These are phyloP conservation scores for Penicillium samsonianum DNA, from an alignment of 495 filamentous ascomycete genomes.

Conservation along the genomic window DNA sequence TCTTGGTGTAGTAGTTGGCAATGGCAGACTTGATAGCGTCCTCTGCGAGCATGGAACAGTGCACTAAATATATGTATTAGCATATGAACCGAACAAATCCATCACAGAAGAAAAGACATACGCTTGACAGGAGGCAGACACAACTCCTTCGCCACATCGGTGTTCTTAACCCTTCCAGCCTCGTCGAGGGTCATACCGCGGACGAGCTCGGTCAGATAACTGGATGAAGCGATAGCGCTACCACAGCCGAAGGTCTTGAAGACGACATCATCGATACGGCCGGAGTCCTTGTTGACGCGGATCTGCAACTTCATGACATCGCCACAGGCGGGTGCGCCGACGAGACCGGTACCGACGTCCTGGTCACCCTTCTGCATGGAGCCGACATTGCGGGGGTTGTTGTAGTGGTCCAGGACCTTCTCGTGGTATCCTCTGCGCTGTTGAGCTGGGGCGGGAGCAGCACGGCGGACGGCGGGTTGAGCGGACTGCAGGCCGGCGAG, in stretches of 20 bases:
- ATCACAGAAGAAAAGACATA: constrained; percentile 45
- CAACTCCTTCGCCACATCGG: constrained; percentile 95
- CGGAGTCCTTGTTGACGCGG: constrained; percentile 83
- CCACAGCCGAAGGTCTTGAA: constrained; percentile 99
- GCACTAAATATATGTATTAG: constrained; percentile 55
- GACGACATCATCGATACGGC: constrained; percentile 91
- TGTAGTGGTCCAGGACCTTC: constrained; percentile 93
- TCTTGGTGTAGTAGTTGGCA: constrained; percentile 96
- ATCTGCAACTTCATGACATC: constrained; percentile 99
- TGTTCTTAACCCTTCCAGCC: constrained; percentile 88
- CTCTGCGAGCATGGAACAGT: constrained; percentile 99
- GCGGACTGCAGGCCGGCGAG: constrained; percentile 35
- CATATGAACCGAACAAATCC: constrained; percentile 3
- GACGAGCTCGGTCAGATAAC: constrained; percentile 90
- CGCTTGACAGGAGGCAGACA: constrained; percentile 95
- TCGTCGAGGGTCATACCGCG: constrained; percentile 95
- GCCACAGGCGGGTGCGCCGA: constrained; percentile 85
- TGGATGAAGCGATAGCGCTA: constrained; percentile 86
- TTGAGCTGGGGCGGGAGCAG: constrained; percentile 30
- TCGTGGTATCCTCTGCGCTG: constrained; percentile 60
- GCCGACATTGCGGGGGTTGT: constrained; percentile 89
- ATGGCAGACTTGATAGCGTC: constrained; percentile 99
- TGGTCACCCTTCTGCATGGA: constrained; percentile 81
- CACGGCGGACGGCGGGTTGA: constrained; percentile 34
- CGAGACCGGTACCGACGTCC: constrained; percentile 95